These are phyloP conservation scores for Perkinsela sp. DNA, from an alignment of 208 protist genomes.

Conservation along the genomic window DNA sequence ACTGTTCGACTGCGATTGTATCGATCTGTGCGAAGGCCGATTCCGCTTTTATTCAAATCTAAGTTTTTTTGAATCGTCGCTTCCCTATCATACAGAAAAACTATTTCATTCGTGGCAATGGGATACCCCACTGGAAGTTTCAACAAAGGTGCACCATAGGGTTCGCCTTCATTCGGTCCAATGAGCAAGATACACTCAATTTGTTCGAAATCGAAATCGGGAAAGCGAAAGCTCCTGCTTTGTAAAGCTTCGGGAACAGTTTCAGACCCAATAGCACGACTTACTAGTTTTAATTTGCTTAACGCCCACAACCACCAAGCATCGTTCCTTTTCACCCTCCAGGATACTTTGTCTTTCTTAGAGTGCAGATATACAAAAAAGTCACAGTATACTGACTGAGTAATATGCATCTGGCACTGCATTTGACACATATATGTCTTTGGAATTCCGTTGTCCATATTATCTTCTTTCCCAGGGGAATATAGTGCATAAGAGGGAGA, in stretches of 20 bases:
- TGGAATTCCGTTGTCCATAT: constrained; percentile 37
- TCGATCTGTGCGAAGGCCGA: neutral
- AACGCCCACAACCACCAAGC: constrained; percentile 47
- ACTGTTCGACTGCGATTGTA: neutral
- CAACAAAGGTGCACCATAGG: neutral
- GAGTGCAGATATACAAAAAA: constrained; percentile 57
- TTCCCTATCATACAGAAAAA: neutral
- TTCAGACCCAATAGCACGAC: neutral
- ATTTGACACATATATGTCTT: constrained; percentile 56
- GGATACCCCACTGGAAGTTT: neutral
- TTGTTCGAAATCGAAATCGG: neutral
- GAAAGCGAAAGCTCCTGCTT: neutral
- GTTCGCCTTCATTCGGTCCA: neutral
- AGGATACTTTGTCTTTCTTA: constrained; percentile 20
- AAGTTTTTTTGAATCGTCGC: neutral
- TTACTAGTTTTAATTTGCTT: constrained; percentile 16
- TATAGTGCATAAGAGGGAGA: constrained; percentile 34
- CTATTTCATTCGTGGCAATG: neutral
- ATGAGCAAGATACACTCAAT: neutral
- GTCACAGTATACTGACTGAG: constrained; percentile 40
- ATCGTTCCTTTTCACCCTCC: constrained; percentile 23
- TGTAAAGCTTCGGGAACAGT: neutral
- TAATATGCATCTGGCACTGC: constrained; percentile 60
- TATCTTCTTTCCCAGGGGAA: constrained; percentile 11
- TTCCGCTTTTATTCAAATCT: too few relatives aligned